Evolutionary conservation across 2,329 filamentous ascomycete species (phyloP), one percentile per base, ranked within the genome.

Genomic region (Septoria linicola): DNA sequence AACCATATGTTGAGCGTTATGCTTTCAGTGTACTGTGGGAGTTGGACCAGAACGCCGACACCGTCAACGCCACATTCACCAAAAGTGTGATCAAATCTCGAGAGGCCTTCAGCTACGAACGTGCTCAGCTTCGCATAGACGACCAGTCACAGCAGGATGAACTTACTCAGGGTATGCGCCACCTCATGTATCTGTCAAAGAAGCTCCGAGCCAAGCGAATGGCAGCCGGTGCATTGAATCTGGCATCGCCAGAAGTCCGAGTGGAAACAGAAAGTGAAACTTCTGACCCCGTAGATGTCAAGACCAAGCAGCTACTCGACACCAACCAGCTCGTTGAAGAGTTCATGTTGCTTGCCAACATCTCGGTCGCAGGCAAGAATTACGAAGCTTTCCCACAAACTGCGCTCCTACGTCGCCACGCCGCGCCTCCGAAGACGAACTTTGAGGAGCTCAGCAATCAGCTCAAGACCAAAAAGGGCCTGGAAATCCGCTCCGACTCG

Each of bases 271-370:
- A 96, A 68, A 95, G 88, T 7, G 93, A 99, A 72, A 95, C 92
- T 0, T 95, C 91, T 1, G 93, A 97, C 66, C 92, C 93, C 0
- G 86, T 96, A 48, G 93, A 97, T 64, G 89, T 99, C 61, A 90
- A 97, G 76, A 95, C 91, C 4, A 99, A 99, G 73, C 81, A 91
- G 63, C 83, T 91, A 44, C 83, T 99, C 31, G 91, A 93, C 66
- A 99, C 93, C 46, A 99, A 97, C 75, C 96, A 92, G 17, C 81
- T 99, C 4, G 95, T 99, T 21, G 93, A 99, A 68, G 93, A 99
- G 69, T 97, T 99, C 78, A 99, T 99, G 93, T 78, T 99, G 66
- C 87, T 97, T 69, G 95, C 93, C 77, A 99, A 99, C 73, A 90
- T 89, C 66, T 92, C 87, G 61, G 95, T 99, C 23, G 93, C 92